Percentiles rank a stretch among this genome's conserved stretches.
phyloP scores from a whole-genome alignment of 805 yeast species.

The Myxozyma geophila region DNA sequence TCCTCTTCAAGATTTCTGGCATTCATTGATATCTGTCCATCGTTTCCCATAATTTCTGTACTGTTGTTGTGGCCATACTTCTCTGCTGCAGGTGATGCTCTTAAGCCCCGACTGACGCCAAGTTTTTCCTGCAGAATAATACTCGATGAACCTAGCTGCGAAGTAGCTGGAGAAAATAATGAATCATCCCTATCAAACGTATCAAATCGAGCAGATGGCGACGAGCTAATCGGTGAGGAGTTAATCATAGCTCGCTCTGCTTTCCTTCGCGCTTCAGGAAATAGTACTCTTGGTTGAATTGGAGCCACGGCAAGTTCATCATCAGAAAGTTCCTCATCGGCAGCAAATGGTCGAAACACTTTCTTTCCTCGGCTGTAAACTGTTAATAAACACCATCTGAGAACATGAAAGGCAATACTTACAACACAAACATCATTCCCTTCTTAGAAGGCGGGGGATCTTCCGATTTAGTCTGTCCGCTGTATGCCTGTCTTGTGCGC shows the following conservation, averaged over 20 bases:
- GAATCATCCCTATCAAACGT: neutral
- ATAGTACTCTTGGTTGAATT: constrained; percentile 26
- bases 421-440: constrained; percentile 35
- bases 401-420: constrained; percentile 8
- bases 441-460: constrained; percentile 21
- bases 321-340: constrained; percentile 14
- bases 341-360: constrained; percentile 28
- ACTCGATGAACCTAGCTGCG: constrained; percentile 17
- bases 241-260: neutral
- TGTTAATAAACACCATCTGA: neutral
- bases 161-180: constrained; percentile 8
- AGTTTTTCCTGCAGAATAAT: constrained; percentile 19
- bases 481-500: neutral
- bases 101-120: constrained; percentile 8
- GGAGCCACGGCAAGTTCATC: constrained; percentile 31
- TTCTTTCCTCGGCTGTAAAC: constrained; percentile 28
- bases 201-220: constrained; percentile 1
- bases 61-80: neutral
- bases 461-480: neutral
- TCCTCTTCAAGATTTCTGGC: constrained; percentile 24
- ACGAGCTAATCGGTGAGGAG: neutral
- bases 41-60: too few species aligned
- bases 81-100: neutral
- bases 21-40: neutral
- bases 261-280: constrained; percentile 13